A percentile compares a stretch with the other conserved stretches of the same genome.
Evolutionary conservation across 2,329 filamentous ascomycete genomes (phyloP).

Genomic region (Talaromyces sp.): DNA sequence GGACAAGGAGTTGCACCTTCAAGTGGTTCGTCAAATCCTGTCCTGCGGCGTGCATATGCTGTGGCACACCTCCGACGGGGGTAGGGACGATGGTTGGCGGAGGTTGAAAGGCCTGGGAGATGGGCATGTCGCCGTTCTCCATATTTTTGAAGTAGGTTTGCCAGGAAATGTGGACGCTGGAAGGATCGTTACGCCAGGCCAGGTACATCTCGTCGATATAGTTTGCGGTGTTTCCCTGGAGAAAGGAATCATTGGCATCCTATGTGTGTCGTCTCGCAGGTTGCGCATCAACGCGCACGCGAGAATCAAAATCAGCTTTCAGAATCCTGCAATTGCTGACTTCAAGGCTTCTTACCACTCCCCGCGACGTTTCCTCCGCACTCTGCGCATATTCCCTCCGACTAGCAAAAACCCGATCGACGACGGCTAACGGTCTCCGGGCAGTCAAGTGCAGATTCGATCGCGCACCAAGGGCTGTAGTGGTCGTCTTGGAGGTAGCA

Average conservation of each 20-base stretch:
- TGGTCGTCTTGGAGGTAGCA: slow-evolving; percentile 29
- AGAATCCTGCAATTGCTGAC: not conserved
- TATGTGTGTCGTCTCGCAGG: slow-evolving; percentile 27
- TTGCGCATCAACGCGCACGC: slow-evolving; percentile 22
- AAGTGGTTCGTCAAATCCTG: slow-evolving; percentile 91
- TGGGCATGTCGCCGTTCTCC: slow-evolving; percentile 96
- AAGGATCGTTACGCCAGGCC: slow-evolving; percentile 90
- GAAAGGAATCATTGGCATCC: slow-evolving; percentile 93
- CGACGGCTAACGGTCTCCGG: slow-evolving; percentile 34
- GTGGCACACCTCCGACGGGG: slow-evolving; percentile 72
- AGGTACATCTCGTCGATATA: slow-evolving; percentile 99
- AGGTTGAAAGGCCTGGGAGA: slow-evolving; percentile 93
- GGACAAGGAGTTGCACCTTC: slow-evolving; percentile 94
- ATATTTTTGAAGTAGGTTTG: slow-evolving; percentile 99
- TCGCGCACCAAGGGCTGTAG: slow-evolving; percentile 25
- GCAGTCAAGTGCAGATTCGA: slow-evolving; percentile 35
- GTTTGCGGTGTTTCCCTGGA: slow-evolving; percentile 94
- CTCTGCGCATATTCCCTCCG: slow-evolving; percentile 57
- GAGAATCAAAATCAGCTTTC: slow-evolving; percentile 25
- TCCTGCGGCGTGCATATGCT: slow-evolving; percentile 66
- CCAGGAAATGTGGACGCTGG: slow-evolving; percentile 96
- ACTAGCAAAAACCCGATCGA: slow-evolving; percentile 34
- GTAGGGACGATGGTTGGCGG: slow-evolving; percentile 86
- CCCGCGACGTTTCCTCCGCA: slow-evolving; percentile 56
- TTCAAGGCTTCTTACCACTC: slow-evolving; percentile 51